These are phyloP conservation scores for Claviceps africana DNA, from an alignment of 2,329 filamentous ascomycete genomes.

Conservation along the genomic window DNA sequence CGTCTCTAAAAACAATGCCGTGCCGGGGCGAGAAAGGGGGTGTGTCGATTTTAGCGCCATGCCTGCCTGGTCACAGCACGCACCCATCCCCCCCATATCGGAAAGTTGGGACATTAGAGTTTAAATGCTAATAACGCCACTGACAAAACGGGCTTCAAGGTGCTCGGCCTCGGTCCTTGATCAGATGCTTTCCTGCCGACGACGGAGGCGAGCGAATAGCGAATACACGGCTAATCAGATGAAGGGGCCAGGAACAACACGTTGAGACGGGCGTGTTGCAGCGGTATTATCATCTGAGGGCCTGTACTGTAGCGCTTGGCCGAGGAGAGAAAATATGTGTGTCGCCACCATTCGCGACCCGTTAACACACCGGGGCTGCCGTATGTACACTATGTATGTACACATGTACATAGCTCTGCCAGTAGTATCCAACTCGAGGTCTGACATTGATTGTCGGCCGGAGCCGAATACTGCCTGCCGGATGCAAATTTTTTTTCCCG, in stretches of 20 bases:
- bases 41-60: neutral
- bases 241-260: neutral
- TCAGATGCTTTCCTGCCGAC: neutral
- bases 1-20: neutral
- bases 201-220: neutral
- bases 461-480: slow-evolving; percentile 5
- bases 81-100: neutral
- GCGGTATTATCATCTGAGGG: too few species aligned
- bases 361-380: neutral
- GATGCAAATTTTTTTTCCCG: neutral
- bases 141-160: neutral
- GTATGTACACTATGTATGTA: too few species aligned
- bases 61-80: neutral
- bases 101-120: neutral
- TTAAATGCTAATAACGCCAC: neutral
- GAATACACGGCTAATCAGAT: neutral
- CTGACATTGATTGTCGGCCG: neutral
- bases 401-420: neutral
- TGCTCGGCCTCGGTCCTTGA: neutral
- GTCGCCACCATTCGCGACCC: neutral
- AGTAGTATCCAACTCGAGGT: neutral
- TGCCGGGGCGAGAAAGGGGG: neutral
- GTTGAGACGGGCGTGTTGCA: neutral
- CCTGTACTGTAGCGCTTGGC: neutral
- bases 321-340: neutral